These are phyloP conservation scores for Colletotrichum theobromicola DNA, from an alignment of 2,329 filamentous ascomycete species.

Conservation along the genomic window DNA sequence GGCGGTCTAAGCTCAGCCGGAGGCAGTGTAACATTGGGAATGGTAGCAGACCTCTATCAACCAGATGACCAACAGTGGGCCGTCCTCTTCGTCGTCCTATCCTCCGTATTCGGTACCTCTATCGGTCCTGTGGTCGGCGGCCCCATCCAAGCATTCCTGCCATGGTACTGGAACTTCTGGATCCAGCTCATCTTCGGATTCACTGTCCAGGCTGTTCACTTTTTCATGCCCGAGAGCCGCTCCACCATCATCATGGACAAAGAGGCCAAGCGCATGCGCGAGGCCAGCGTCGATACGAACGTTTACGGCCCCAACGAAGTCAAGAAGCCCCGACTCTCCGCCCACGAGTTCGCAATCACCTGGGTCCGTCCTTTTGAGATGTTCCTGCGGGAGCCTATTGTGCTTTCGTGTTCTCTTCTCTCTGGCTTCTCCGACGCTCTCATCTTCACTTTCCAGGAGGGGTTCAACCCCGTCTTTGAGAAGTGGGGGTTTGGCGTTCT, in stretches of 20 bases:
- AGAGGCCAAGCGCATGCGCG: slow-evolving; percentile 60
- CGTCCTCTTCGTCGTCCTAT: slow-evolving; percentile 64
- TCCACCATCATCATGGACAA: slow-evolving; percentile 61
- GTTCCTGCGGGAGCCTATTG: slow-evolving; percentile 70
- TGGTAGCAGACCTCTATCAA: slow-evolving; percentile 68
- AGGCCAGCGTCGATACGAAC: slow-evolving; percentile 45
- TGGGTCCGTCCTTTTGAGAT: slow-evolving; percentile 68
- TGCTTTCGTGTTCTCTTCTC: slow-evolving; percentile 63
- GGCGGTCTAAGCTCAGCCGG: slow-evolving; percentile 68
- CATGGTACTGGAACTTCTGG: slow-evolving; percentile 68
- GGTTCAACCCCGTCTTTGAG: slow-evolving; percentile 62
- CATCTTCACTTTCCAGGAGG: slow-evolving; percentile 72
- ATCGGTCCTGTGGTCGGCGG: slow-evolving; percentile 61
- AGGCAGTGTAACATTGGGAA: slow-evolving; percentile 68
- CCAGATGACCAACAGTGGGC: slow-evolving; percentile 63
- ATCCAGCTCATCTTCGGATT: slow-evolving; percentile 63
- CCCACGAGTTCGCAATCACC: slow-evolving; percentile 49
- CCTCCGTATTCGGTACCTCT: slow-evolving; percentile 59
- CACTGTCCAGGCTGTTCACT: slow-evolving; percentile 52
- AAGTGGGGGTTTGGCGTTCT: slow-evolving; percentile 61
- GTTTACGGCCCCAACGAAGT: slow-evolving; percentile 54
- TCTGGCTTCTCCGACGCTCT: slow-evolving; percentile 69
- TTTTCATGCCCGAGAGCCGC: slow-evolving; percentile 64
- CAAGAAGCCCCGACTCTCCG: slow-evolving; percentile 40
- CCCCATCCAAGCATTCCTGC: slow-evolving; percentile 49